Evolutionary conservation across 176 grass and related monocot species (phyloP).

Genomic region (Avena insularis): DNA sequence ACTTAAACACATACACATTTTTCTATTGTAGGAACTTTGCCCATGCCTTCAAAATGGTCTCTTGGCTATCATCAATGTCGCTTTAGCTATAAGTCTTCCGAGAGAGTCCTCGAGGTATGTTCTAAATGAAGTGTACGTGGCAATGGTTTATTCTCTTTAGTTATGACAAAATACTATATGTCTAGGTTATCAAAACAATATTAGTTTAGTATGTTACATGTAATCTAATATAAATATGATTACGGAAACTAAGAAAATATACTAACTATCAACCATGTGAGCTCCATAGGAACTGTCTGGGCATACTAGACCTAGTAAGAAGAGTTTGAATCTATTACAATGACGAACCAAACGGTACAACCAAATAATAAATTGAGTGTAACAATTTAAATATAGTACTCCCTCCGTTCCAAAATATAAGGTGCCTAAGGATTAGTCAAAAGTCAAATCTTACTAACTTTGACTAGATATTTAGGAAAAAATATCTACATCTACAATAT

Average conservation of each 20-base stretch:
- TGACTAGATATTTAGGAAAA: too few species aligned
- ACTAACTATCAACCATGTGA: not conserved
- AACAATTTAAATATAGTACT: too few species aligned
- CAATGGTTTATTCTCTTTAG: not conserved
- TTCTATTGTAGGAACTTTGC: constrained; percentile 69
- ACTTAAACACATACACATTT: not conserved
- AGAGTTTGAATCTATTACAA: not conserved
- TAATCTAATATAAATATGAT: not conserved
- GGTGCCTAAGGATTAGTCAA: too few species aligned
- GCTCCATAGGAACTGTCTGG: not conserved
- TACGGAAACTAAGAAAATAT: not conserved
- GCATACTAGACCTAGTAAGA: not conserved
- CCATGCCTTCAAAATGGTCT: constrained; percentile 95
- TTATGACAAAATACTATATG: not conserved
- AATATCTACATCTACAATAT: too few species aligned
- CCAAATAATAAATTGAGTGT: not conserved
- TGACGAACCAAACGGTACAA: not conserved
- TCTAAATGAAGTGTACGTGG: not conserved
- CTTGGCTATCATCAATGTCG: constrained; percentile 98
- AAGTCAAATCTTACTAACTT: too few species aligned
- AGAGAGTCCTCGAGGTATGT: constrained; percentile 84
- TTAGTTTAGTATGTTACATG: too few species aligned
- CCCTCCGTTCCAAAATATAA: too few species aligned
- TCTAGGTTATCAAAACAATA: not conserved
- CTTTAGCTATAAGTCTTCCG: constrained; percentile 84